These are phyloP conservation scores for Thermoascus crustaceus DNA, from an alignment of 2,329 filamentous ascomycete species.

Conservation along the genomic window DNA sequence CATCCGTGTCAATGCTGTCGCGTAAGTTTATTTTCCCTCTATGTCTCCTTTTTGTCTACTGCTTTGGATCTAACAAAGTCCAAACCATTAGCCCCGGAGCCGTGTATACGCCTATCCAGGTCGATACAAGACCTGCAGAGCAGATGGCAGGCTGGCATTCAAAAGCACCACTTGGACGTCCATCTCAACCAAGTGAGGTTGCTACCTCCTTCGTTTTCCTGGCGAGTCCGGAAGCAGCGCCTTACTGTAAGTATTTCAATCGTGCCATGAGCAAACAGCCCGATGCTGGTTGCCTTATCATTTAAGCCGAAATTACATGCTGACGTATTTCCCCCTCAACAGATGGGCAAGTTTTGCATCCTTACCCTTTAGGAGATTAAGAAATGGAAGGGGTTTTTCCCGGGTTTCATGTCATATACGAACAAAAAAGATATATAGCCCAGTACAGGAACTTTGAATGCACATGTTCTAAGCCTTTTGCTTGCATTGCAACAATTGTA, in stretches of 20 bases:
- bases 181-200: constrained; percentile 32
- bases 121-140: constrained; percentile 25
- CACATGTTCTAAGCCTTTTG: too few species aligned
- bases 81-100: constrained; percentile 20
- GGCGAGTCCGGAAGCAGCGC: constrained; percentile 25
- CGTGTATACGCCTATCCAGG: constrained; percentile 28
- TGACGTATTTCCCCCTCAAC: constrained; percentile 1
- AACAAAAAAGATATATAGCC: background rate
- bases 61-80: background rate
- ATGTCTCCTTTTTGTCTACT: background rate
- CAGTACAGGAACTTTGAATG: background rate
- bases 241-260: constrained; percentile 27
- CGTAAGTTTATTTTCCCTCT: constrained; percentile 20
- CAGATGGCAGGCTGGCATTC: constrained; percentile 28
- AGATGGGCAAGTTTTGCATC: constrained; percentile 30
- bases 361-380: constrained; percentile 28
- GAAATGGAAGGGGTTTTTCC: too few species aligned
- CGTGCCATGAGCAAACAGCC: background rate
- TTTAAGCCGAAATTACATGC: background rate
- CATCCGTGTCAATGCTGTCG: constrained; percentile 46
- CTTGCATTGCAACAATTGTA: too few species aligned
- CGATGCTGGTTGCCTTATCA: background rate
- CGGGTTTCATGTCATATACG: background rate
- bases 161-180: constrained; percentile 22
- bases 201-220: constrained; percentile 34